Evolutionary conservation across 2,329 filamentous ascomycete species (phyloP), one percentile per base, ranked within the genome.

Genomic region (Cercospora sojina): DNA sequence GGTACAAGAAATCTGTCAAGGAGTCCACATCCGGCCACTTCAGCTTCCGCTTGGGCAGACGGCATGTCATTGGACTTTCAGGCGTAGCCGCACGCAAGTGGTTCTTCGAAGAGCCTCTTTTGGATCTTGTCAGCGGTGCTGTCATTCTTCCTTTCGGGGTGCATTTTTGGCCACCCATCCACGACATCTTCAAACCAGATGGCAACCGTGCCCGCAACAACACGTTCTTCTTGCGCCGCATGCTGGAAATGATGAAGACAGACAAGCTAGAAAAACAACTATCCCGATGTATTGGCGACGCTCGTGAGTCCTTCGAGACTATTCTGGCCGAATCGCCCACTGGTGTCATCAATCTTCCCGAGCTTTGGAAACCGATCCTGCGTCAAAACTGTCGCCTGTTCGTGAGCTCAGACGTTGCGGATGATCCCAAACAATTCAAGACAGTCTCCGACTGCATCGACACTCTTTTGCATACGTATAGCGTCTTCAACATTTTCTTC

Each of bases 371-470:
- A 3, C 76, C 85, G 58, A 79, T 87, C 1, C 87, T 83, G 74
- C 79, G 82, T 71, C 78, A 87, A 9, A 87, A 83, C 8, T 85
- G 86, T 77, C 81, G 85, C 23, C 83, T 80, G 4, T 78, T 87
- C 1, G 84, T 83, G 7, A 79, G 80, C 59, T 77, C 81, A 31
- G 85, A 87, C 51, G 81, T 87, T 31, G 84, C 84, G 13, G 77
- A 83, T 2, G 77, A 84, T 61, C 78, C 79, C 0, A 69, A 67
- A 6, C 73, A 83, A 18, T 71, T 84, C 3, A 74, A 74, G 18
- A 75, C 78, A 49, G 81, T 80, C 2, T 76, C 86, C n/a, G 64
- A 73, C n/a, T 74, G 80, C 10, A 86, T 83, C 65, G 80, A 83
- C 62, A 73, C 73, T 35, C 79, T 87, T 43, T 84, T 86, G 60